These are phyloP conservation scores for Schizosaccharomyces cryophilus DNA, from an alignment of 805 yeast genomes.

Conservation along the genomic window DNA sequence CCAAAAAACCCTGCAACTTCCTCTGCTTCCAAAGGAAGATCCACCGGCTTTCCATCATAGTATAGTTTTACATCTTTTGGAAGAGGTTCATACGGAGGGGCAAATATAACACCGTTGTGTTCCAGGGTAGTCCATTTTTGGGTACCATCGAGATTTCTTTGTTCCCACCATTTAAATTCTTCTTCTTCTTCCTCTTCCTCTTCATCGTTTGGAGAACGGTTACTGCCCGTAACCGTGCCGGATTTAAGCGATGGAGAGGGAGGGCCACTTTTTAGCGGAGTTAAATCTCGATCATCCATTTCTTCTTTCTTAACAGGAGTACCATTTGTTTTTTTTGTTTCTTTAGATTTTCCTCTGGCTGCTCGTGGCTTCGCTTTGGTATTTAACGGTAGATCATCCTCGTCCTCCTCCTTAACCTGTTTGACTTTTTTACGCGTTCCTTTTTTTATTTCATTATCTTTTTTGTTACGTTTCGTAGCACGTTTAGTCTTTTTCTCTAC, in stretches of 20 bases:
- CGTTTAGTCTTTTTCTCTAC: neutral
- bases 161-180: conserved; percentile 69
- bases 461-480: neutral
- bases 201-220: neutral
- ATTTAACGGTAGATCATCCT: neutral
- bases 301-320: neutral
- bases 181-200: conserved; percentile 37
- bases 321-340: neutral
- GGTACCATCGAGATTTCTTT: conserved; percentile 32
- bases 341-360: no score
- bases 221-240: neutral
- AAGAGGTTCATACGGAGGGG: conserved; percentile 72
- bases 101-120: conserved; percentile 80
- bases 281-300: neutral
- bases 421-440: neutral
- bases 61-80: conserved; percentile 53
- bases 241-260: no score
- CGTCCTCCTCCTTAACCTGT: neutral
- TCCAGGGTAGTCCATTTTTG: conserved; percentile 68
- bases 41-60: conserved; percentile 55
- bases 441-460: neutral
- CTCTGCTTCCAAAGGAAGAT: conserved; percentile 59
- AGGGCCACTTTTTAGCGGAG: neutral
- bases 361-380: no score
- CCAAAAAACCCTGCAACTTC: conserved; percentile 92